phyloP scores from a whole-genome alignment of 2,329 filamentous ascomycete species.

The Periconia macrospinosa region DNA sequence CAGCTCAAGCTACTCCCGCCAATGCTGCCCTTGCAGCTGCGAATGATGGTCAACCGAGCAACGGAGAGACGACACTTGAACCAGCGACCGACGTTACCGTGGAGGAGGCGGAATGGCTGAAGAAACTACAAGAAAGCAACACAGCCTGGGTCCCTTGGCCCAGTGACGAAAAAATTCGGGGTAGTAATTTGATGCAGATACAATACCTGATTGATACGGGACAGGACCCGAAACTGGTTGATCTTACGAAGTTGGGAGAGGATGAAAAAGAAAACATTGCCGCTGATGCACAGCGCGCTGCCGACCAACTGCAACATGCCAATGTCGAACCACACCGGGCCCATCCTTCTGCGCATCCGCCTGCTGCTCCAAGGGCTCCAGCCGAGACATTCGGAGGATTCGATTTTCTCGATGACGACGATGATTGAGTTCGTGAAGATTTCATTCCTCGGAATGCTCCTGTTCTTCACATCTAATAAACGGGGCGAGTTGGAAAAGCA shows the following conservation, averaged over 20 bases:
- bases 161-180: conserved; percentile 67
- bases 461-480: too few relatives aligned
- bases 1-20: conserved; percentile 29
- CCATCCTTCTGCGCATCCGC: background rate
- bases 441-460: background rate
- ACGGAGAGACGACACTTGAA: conserved; percentile 10
- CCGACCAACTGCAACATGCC: background rate
- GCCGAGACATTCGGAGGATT: conserved; percentile 8
- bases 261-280: conserved; percentile 11
- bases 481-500: too few relatives aligned
- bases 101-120: conserved; percentile 38
- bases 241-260: conserved; percentile 7
- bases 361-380: background rate
- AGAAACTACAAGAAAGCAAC: conserved; percentile 31
- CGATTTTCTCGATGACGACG: conserved; percentile 5
- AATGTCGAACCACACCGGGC: background rate
- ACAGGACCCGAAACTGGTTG: conserved; percentile 53
- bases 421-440: background rate
- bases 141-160: conserved; percentile 74
- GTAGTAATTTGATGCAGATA: conserved; percentile 64
- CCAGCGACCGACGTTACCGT: conserved; percentile 25
- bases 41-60: conserved; percentile 15
- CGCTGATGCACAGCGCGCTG: conserved; percentile 4
- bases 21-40: conserved; percentile 33
- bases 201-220: conserved; percentile 65